phyloP scores from a whole-genome alignment of 805 yeast genomes.

The Nakazawaea sp. region DNA sequence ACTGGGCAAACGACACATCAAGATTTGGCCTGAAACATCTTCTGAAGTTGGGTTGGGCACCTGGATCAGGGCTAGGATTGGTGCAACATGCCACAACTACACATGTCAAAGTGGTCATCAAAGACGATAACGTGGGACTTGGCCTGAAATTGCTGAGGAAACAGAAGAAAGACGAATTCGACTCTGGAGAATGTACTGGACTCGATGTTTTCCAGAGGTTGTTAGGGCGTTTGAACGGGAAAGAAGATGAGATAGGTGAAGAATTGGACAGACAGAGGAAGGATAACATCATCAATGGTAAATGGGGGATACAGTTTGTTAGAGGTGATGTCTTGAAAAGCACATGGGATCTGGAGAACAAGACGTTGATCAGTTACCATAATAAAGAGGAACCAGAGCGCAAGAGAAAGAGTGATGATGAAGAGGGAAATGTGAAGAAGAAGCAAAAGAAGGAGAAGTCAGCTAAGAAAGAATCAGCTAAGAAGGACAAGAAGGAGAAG shows the following conservation, averaged over 20 bases:
- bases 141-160: conserved; percentile 68
- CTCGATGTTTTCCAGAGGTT: conserved; percentile 89
- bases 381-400: conserved; percentile 15
- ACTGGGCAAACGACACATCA: conserved; percentile 82
- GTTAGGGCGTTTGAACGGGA: conserved; percentile 84
- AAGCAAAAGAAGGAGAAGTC: conserved; percentile 9
- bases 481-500: conserved; percentile 20
- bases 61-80: conserved; percentile 83
- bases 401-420: conserved; percentile 16
- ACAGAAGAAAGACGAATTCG: conserved; percentile 56
- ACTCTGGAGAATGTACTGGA: conserved; percentile 81
- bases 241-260: conserved; percentile 55
- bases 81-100: conserved; percentile 61
- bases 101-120: conserved; percentile 77
- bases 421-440: conserved; percentile 18
- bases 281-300: conserved; percentile 71
- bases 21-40: conserved; percentile 87
- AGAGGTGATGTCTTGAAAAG: conserved; percentile 78
- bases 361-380: conserved; percentile 24
- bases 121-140: conserved; percentile 78
- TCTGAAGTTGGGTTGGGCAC: conserved; percentile 83
- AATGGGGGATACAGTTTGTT: conserved; percentile 83
- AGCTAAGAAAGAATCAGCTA: conserved; percentile 18
- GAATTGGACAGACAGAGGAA: conserved; percentile 65
- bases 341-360: conserved; percentile 66